Evolutionary conservation across 2,329 filamentous ascomycete genomes (phyloP).

Genomic region (Westerdykella ornata): DNA sequence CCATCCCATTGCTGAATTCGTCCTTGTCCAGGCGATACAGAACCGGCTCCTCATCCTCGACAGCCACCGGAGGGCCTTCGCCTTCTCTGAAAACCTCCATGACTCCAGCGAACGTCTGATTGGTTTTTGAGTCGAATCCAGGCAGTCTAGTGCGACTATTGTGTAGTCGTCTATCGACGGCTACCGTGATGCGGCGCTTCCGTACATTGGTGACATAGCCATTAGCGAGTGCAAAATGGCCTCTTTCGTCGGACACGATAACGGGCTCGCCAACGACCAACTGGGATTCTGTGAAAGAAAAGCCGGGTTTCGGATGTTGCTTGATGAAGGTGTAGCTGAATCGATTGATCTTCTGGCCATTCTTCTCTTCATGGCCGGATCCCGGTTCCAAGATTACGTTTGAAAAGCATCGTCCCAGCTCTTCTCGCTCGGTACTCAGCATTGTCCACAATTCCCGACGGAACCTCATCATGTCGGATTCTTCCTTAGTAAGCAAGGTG

Average conservation of each 20-base stretch:
- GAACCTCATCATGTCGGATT: slow-evolving; percentile 80
- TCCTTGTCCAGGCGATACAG: slow-evolving; percentile 91
- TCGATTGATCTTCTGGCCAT: slow-evolving; percentile 79
- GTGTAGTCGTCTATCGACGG: slow-evolving; percentile 83
- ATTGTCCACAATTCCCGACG: slow-evolving; percentile 94
- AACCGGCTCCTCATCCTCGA: slow-evolving; percentile 49
- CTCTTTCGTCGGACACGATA: slow-evolving; percentile 91
- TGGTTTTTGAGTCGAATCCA: slow-evolving; percentile 67
- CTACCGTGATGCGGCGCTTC: slow-evolving; percentile 71
- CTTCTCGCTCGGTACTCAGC: slow-evolving; percentile 80
- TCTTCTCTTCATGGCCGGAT: slow-evolving; percentile 61
- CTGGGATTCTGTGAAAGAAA: slow-evolving; percentile 89
- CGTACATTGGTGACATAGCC: slow-evolving; percentile 78
- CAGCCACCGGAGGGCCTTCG: slow-evolving; percentile 13
- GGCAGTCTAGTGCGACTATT: slow-evolving; percentile 70
- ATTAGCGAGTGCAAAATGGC: slow-evolving; percentile 90
- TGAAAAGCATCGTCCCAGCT: slow-evolving; percentile 80
- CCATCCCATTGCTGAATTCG: slow-evolving; percentile 97
- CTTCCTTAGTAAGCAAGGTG: slow-evolving; percentile 83
- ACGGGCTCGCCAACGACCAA: slow-evolving; percentile 81
- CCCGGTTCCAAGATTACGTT: slow-evolving; percentile 77
- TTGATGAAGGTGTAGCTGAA: slow-evolving; percentile 83
- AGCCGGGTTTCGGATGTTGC: slow-evolving; percentile 51
- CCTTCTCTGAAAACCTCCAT: slow-evolving; percentile 69
- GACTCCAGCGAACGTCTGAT: slow-evolving; percentile 84